These are phyloP conservation scores for Cicer arietinum DNA, from an alignment of 306 rosid species.

Conservation along the genomic window DNA sequence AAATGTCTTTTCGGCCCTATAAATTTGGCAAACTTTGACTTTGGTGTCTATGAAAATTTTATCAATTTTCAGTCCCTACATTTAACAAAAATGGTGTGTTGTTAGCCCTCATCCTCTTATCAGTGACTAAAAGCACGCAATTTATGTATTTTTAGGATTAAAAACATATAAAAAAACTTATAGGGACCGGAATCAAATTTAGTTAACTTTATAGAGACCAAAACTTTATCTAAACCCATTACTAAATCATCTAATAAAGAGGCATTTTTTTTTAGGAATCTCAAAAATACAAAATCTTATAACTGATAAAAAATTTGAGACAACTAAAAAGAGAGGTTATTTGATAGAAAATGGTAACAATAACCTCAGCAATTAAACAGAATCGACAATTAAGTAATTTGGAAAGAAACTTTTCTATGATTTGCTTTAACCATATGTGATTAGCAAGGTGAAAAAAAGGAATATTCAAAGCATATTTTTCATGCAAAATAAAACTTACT, in stretches of 20 bases:
- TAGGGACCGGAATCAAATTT: background rate
- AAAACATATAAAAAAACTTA: background rate
- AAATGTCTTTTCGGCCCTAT: background rate
- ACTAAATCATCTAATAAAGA: conserved; percentile 8
- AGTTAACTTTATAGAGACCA: background rate
- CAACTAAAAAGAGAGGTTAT: conserved; percentile 1
- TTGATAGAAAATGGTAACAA: conserved; percentile 35
- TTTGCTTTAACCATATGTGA: conserved; percentile 3
- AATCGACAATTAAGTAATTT: conserved; percentile 26
- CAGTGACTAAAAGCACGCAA: background rate
- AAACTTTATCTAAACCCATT: background rate
- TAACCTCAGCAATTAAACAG: conserved; percentile 8
- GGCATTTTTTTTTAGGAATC: conserved; percentile 10
- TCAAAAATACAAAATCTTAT: background rate
- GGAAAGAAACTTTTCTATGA: conserved; percentile 28
- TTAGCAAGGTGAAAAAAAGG: conserved; percentile 26
- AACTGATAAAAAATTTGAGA: conserved; percentile 16
- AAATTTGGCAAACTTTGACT: background rate
- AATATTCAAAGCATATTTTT: conserved; percentile 6
- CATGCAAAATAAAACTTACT: conserved; percentile 62
- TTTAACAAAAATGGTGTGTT: background rate
- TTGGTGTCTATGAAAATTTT: background rate
- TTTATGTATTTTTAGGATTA: background rate
- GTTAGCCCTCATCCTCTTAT: background rate
- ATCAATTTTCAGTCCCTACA: background rate